Evolutionary conservation across 2,329 filamentous ascomycete species (phyloP).

Genomic region (Sporothrix curviconia): DNA sequence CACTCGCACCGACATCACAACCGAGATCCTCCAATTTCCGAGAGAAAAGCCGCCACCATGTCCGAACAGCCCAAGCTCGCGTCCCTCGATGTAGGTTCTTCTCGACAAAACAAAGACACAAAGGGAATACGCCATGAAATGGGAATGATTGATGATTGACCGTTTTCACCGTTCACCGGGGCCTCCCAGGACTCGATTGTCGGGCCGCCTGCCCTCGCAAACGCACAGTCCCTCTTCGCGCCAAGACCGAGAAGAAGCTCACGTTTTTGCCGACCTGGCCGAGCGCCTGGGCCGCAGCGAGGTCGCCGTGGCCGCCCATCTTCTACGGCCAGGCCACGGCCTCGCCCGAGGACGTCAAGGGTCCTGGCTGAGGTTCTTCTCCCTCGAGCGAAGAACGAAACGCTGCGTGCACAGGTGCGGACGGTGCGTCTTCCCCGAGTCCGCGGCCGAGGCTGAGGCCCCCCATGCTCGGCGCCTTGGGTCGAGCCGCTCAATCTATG

Average conservation of each 20-base stretch:
- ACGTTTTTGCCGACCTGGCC: slow-evolving; percentile 75
- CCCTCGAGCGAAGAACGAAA: slow-evolving; percentile 43
- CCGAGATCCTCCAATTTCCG: background rate
- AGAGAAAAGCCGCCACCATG: slow-evolving; percentile 17
- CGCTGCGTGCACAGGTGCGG: slow-evolving; percentile 50
- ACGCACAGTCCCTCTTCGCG: slow-evolving; percentile 69
- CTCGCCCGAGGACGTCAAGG: slow-evolving; percentile 44
- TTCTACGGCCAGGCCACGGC: slow-evolving; percentile 71
- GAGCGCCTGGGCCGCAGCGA: slow-evolving; percentile 68
- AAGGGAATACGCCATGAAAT: background rate
- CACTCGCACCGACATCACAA: background rate
- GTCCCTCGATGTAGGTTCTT: slow-evolving; percentile 33
- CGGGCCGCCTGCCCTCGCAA: slow-evolving; percentile 62
- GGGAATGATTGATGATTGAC: background rate
- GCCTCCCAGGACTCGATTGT: slow-evolving; percentile 58
- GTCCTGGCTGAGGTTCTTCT: slow-evolving; percentile 53
- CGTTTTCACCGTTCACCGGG: background rate
- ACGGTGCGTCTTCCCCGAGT: slow-evolving; percentile 62
- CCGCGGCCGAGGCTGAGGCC: slow-evolving; percentile 73
- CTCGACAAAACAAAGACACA: background rate
- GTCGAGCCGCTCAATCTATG: slow-evolving; percentile 83
- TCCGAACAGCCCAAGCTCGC: slow-evolving; percentile 24
- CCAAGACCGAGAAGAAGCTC: slow-evolving; percentile 68
- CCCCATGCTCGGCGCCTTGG: slow-evolving; percentile 74
- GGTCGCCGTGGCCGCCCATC: slow-evolving; percentile 75